phyloP scores from a whole-genome alignment of 441 rosid species.

The Populus hybrid region DNA sequence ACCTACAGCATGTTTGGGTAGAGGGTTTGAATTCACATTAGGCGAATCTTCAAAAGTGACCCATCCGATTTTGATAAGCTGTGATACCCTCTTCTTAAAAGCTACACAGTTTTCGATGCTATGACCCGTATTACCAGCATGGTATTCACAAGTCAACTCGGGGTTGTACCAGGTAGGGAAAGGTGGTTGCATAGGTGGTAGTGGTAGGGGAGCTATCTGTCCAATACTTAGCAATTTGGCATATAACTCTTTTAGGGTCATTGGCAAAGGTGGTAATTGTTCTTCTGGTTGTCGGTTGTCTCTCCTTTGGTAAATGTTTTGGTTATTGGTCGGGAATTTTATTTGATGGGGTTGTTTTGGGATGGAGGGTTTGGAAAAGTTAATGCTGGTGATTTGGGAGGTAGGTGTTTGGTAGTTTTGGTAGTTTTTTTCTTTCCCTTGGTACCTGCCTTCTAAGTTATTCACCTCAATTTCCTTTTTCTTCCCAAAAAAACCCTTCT shows the following conservation, averaged over 20 bases:
- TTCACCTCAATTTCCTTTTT: neutral
- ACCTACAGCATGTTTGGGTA: neutral
- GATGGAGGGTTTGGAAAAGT: neutral
- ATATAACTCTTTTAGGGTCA: neutral
- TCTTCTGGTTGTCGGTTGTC: neutral
- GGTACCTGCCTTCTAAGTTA: accelerated
- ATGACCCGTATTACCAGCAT: neutral
- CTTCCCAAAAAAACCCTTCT: accelerated
- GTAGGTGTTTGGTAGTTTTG: neutral
- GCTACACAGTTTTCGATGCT: accelerated
- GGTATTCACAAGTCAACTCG: neutral
- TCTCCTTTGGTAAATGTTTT: neutral
- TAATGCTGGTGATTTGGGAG: neutral
- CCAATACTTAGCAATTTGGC: neutral
- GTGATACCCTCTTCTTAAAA: no score
- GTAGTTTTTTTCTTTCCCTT: neutral
- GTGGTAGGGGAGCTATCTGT: neutral
- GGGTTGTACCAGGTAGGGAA: neutral
- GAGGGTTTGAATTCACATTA: neutral
- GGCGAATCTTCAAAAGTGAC: neutral
- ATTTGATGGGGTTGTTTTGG: neutral
- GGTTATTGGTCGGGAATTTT: neutral
- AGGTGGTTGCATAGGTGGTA: neutral
- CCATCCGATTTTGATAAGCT: neutral
- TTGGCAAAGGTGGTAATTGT: neutral